A percentile compares a stretch with the other conserved stretches of the same genome.
Evolutionary conservation across 768 basidiomycete species (phyloP).

Genomic region (Pleurotus pulmonarius): DNA sequence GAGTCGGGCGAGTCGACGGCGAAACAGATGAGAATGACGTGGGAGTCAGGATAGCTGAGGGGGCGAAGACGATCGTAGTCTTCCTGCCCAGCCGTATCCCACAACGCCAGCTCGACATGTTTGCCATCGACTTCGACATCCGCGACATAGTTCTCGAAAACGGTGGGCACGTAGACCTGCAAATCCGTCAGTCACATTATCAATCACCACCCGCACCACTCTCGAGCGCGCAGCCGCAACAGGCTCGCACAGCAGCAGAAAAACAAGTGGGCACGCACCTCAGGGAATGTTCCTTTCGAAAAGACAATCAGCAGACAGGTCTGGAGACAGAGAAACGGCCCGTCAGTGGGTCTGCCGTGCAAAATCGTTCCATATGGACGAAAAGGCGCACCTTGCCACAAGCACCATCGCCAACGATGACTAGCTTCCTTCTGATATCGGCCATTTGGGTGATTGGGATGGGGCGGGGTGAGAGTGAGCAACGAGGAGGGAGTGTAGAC

Average conservation of each 20-base stretch:
- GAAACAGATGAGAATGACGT: conserved; percentile 99
- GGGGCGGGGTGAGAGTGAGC: neutral
- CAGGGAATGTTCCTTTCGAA: conserved; percentile 94
- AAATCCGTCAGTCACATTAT: neutral
- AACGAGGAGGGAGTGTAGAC: neutral
- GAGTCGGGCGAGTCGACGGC: conserved; percentile 98
- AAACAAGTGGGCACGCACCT: conserved; percentile 45
- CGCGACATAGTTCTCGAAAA: conserved; percentile 99
- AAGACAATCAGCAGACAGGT: conserved; percentile 95
- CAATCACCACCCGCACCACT: neutral
- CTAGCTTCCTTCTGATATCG: conserved; percentile 97
- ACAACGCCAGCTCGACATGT: conserved; percentile 96
- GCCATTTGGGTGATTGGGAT: conserved; percentile 55
- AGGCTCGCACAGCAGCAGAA: neutral
- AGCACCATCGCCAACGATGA: conserved; percentile 98
- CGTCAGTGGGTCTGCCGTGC: conserved; percentile 1
- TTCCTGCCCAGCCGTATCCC: conserved; percentile 99
- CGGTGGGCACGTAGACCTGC: conserved; percentile 98
- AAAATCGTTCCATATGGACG: conserved; percentile 2
- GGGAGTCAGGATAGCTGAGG: conserved; percentile 98
- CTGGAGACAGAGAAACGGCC: conserved; percentile 33
- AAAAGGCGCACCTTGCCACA: conserved; percentile 74
- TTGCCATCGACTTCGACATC: conserved; percentile 99
- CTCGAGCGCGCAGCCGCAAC: neutral
- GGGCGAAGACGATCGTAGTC: conserved; percentile 99